Evolutionary conservation across 2,329 filamentous ascomycete genomes (phyloP), one percentile per base, ranked within the genome.

Genomic region (Sordariomycetes sp.): DNA sequence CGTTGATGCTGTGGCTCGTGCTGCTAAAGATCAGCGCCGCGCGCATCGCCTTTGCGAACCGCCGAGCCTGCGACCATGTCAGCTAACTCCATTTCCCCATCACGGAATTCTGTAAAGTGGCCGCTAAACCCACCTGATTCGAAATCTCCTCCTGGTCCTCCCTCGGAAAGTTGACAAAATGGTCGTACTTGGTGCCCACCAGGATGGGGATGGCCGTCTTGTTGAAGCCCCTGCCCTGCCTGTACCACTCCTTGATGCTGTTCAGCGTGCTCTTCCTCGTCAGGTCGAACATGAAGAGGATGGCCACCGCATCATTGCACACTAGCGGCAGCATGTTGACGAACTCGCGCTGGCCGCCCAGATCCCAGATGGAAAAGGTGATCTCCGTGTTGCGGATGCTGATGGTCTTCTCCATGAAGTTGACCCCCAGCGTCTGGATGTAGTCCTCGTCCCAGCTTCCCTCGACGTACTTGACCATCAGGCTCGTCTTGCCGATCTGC

Each of bases 391-490:
- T 99, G 62, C 94, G 89, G 73, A 99, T 99, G 62, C 90, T 96
- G 70, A 99, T 99, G 40, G 94, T 99, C 81, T 99, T 99, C 73
- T 99, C 94, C 94, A 99, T 99, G 74, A 99, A 99, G 74, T 99
- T 99, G 74, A 99, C 94, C 64, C 94, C 94, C 52, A 99, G 77
- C 24, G 94, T 99, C 75, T 99, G 94, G 68, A 99, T 99, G 73
- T 99, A 99, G 72, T 99, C 94, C 75, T 99, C 94, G 72, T 99
- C 94, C 91, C 94, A 99, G 74, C 92, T 97, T 60, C 94, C 94
- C 75, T 99, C 94, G 59, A 99, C 94, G 69, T 99, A 99, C 73
- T 99, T 99, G 69, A 99, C 94, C 94, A 99, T 99, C 70, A 99
- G 76, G 63, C 92, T 97, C 20, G 94, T 99, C 82, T 99, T 99